These are phyloP conservation scores for Calonectria hongkongensis DNA, from an alignment of 2,329 filamentous ascomycete species.

Conservation along the genomic window DNA sequence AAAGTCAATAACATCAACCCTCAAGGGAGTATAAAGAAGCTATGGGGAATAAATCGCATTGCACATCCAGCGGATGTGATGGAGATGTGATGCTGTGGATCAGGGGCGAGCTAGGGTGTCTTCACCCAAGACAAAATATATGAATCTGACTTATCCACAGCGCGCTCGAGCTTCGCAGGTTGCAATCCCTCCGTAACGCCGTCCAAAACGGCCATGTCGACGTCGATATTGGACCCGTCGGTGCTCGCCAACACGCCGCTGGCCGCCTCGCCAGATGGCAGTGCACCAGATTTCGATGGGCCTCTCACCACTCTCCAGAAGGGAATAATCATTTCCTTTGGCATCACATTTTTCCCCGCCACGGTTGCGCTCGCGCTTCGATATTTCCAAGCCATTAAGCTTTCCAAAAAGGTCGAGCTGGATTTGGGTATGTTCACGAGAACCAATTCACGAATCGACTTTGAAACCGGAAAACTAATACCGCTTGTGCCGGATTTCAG, in stretches of 20 bases:
- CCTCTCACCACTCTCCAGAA: constrained; percentile 10
- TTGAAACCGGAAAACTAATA: neutral
- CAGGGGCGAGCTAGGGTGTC: neutral
- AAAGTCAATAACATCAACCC: neutral
- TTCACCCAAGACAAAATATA: neutral
- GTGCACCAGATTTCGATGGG: neutral
- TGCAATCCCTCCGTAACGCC: neutral
- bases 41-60: constrained; percentile 2
- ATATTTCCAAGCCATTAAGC: neutral
- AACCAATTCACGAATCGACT: neutral
- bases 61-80: neutral
- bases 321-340: constrained; percentile 12
- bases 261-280: constrained; percentile 8
- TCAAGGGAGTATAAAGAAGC: neutral
- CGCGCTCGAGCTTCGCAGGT: constrained; percentile 19
- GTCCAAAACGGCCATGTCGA: constrained; percentile 1
- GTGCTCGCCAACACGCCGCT: neutral
- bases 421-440: constrained; percentile 10
- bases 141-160: constrained; percentile 9
- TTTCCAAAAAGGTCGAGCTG: constrained; percentile 6
- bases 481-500: neutral
- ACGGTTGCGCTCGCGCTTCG: constrained; percentile 8
- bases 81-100: neutral
- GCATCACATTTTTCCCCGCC: constrained; percentile 16
- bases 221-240: neutral